Percentiles rank a stretch among this genome's conserved stretches.
Conservation (phyloP, 2,329 filamentous ascomycete species). For the Fusarium scirpi region DNA sequence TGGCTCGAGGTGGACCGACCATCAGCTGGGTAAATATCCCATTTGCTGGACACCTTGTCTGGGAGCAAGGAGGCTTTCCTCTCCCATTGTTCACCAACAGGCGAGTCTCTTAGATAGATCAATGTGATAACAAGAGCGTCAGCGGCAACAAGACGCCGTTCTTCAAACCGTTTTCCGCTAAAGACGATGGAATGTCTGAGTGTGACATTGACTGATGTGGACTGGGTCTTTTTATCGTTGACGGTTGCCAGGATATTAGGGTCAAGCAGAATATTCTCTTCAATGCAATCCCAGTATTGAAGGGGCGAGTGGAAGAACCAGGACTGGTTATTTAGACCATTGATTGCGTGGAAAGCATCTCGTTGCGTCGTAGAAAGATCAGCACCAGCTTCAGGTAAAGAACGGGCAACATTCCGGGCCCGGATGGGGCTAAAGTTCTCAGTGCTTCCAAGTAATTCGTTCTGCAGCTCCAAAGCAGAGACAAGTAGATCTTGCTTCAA, state of each 20-base stretch:
- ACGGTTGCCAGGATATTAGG: constrained; percentile 75
- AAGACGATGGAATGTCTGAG: constrained; percentile 84
- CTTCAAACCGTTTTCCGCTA: constrained; percentile 81
- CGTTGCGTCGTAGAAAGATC: constrained; percentile 61
- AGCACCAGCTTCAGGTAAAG: constrained; percentile 46
- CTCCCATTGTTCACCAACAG: constrained; percentile 74
- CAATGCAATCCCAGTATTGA: constrained; percentile 82
- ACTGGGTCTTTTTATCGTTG: constrained; percentile 71
- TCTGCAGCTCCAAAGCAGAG: constrained; percentile 76
- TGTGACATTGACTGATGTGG: constrained; percentile 78
- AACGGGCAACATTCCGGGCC: constrained; percentile 46
- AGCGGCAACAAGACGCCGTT: constrained; percentile 74
- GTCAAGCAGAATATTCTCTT: constrained; percentile 68
- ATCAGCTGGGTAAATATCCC: constrained; percentile 73
- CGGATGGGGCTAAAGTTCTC: constrained; percentile 65
- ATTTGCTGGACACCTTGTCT: constrained; percentile 62
- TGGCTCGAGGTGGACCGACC: constrained; percentile 67
- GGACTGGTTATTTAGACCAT: constrained; percentile 70
- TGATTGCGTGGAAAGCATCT: constrained; percentile 68
- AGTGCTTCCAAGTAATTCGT: constrained; percentile 73
- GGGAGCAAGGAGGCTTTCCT: constrained; percentile 67
- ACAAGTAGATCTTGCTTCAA: constrained; percentile 74
- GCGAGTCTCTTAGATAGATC: constrained; percentile 74
- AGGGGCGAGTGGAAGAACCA: constrained; percentile 88
- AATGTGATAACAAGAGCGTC: constrained; percentile 84